A percentile compares a stretch with the other conserved stretches of the same genome.
Evolutionary conservation across 2,329 filamentous ascomycete genomes (phyloP).

Genomic region (Hypomyces perniciosus): DNA sequence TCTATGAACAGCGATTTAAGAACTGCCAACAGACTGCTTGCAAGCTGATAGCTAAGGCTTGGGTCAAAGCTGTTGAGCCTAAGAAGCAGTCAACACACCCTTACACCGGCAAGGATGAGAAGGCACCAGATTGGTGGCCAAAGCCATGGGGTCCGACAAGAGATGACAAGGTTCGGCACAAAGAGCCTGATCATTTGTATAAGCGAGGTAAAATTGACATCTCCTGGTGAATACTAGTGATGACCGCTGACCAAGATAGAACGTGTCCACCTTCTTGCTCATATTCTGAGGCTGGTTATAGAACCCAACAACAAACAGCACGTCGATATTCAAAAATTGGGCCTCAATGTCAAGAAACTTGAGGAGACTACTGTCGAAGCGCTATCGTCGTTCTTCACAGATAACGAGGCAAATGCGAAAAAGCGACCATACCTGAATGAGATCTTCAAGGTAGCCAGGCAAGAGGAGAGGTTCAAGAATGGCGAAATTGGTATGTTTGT

Average conservation of each 20-base stretch:
- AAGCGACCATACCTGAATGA: slow-evolving; percentile 54
- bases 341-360: slow-evolving; percentile 48
- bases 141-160: slow-evolving; percentile 45
- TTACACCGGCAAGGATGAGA: slow-evolving; percentile 60
- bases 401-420: slow-evolving; percentile 48
- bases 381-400: slow-evolving; percentile 51
- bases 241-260: slow-evolving; percentile 34
- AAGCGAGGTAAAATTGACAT: slow-evolving; percentile 49
- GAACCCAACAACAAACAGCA: slow-evolving; percentile 46
- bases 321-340: slow-evolving; percentile 45
- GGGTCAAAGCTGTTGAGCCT: slow-evolving; percentile 69
- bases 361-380: slow-evolving; percentile 55
- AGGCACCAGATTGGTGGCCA: slow-evolving; percentile 63
- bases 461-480: slow-evolving; percentile 50
- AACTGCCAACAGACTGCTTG: slow-evolving; percentile 65
- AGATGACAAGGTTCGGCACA: slow-evolving; percentile 55
- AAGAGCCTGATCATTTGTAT: slow-evolving; percentile 67
- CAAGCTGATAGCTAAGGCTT: slow-evolving; percentile 68
- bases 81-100: slow-evolving; percentile 72
- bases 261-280: slow-evolving; percentile 51
- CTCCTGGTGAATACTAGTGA: neutral
- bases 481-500: slow-evolving; percentile 49
- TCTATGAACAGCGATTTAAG: slow-evolving; percentile 57
- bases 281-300: slow-evolving; percentile 54
- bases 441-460: slow-evolving; percentile 54